Conservation (phyloP, 1,139 yeast genomes). For the Torulaspora pretoriensis region DNA sequence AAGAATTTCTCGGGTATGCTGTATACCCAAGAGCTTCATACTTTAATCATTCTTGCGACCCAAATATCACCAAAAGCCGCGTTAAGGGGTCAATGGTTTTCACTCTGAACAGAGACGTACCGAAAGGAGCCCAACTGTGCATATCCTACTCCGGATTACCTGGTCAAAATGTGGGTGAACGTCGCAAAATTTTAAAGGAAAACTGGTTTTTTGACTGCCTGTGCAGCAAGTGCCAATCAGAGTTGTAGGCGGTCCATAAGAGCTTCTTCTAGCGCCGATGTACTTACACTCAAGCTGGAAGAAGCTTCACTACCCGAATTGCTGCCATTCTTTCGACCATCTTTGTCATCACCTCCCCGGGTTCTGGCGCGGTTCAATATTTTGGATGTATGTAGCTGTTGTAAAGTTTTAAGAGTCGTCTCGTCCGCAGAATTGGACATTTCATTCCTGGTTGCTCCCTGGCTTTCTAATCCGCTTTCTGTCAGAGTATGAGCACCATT, state of each 20-base stretch:
- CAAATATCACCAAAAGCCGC: constrained; percentile 44
- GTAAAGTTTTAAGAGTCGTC: constrained; percentile 17
- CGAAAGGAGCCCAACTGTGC: constrained; percentile 50
- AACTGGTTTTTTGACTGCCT: constrained; percentile 63
- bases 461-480: not conserved
- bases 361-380: constrained; percentile 19
- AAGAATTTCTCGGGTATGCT: constrained; percentile 65
- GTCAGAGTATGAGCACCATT: not conserved
- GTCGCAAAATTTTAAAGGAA: constrained; percentile 45
- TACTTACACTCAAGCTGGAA: constrained; percentile 40
- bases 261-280: constrained; percentile 47
- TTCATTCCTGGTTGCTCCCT: not conserved
- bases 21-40: constrained; percentile 64
- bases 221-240: constrained; percentile 45
- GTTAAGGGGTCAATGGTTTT: constrained; percentile 38
- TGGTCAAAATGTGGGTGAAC: constrained; percentile 41
- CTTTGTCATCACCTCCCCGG: constrained; percentile 11
- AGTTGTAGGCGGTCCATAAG: constrained; percentile 35
- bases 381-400: constrained; percentile 29
- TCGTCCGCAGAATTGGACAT: constrained; percentile 10
- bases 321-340: constrained; percentile 6
- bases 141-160: constrained; percentile 58
- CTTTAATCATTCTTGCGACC: constrained; percentile 64
- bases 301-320: constrained; percentile 25
- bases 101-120: constrained; percentile 37